phyloP scores from a whole-genome alignment of 805 yeast genomes.

The Tetrapisispora fleetii region DNA sequence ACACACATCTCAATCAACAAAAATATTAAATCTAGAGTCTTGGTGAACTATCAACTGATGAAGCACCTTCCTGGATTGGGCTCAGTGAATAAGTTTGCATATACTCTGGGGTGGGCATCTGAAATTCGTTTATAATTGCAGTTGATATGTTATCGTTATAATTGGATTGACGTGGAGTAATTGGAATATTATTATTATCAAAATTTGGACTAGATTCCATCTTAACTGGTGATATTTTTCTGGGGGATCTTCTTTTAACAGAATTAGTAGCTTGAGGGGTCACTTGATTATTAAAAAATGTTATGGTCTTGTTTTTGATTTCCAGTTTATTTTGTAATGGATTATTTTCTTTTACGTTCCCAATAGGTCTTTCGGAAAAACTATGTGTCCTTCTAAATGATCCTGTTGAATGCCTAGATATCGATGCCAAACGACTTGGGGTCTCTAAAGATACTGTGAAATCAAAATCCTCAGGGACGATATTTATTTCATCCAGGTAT shows the following conservation, averaged over 20 bases:
- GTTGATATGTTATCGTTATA: not conserved
- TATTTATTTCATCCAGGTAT: constrained; percentile 42
- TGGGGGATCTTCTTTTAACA: not conserved
- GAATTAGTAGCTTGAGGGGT: not conserved
- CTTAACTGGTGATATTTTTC: constrained; percentile 1
- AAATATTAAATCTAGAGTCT: not conserved
- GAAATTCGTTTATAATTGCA: constrained; percentile 4
- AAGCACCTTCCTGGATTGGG: constrained; percentile 24
- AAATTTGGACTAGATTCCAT: not conserved
- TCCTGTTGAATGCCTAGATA: constrained; percentile 4
- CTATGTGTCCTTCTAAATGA: constrained; percentile 26
- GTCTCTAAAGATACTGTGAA: constrained; percentile 23
- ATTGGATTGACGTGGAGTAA: not conserved
- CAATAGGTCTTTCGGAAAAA: constrained; percentile 23
- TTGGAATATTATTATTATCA: not conserved
- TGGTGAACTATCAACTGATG: constrained; percentile 26
- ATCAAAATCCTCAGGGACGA: constrained; percentile 37
- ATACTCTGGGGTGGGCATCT: constrained; percentile 21
- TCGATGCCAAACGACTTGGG: constrained; percentile 3
- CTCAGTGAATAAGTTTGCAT: constrained; percentile 6
- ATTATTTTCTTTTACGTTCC: constrained; percentile 20
- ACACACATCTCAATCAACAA: not conserved
- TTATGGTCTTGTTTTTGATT: constrained; percentile 32
- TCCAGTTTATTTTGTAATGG: constrained; percentile 31
- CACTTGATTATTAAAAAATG: constrained; percentile 26